Evolutionary conservation across 2,329 filamentous ascomycete species (phyloP), one percentile per base, ranked within the genome.

Genomic region (Hirsutella thompsonii): DNA sequence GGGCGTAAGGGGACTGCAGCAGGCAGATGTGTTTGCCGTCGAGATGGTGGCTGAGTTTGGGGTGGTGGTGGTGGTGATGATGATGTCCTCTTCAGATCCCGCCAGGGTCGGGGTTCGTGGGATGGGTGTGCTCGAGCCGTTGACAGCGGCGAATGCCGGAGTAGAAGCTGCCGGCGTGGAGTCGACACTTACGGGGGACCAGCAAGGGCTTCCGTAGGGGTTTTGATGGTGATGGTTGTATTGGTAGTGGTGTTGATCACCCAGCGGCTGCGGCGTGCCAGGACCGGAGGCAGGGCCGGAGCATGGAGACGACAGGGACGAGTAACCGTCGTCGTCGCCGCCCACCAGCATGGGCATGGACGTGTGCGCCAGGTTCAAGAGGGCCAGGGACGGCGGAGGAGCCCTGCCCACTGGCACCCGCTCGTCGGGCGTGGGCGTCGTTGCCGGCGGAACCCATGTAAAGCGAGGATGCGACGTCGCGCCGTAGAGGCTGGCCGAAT

Each of bases 231-330:
- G 26, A 10, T 36, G 39, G 18, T 35, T 29, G 19, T 35, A 20
- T 8, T 36, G 30, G n/a, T 35, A 32, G 19, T 26, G 38, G 6
- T 29, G 38, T 16, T 35, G 30, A 14, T 21, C 29, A 14, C 13
- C 29, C 30, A 39, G 41, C 35, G 35, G 36, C 44, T 37, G 42
- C 36, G 34, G 37, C 23, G 32, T 33, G 14, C 32, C n/a, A 4
- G 32, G 6, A 5, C 32, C 32, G 32, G 32, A 18, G n/a, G 8
- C 32, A 34, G 32, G 32, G 8, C 32, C 32, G 32, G 21, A 21
- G 18, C 18, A 37, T 8, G 35, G 19, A 13, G 36, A 37, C 36
- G 20, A 16, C 20, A 37, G 20, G 21, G 20, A 8, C 23, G 23
- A 26, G 23, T 26, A 26, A 6, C 23, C 23, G 11, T 26, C 23